These are phyloP conservation scores for Acorus gramineus DNA, from an alignment of 106 monocot genomes.

Conservation along the genomic window DNA sequence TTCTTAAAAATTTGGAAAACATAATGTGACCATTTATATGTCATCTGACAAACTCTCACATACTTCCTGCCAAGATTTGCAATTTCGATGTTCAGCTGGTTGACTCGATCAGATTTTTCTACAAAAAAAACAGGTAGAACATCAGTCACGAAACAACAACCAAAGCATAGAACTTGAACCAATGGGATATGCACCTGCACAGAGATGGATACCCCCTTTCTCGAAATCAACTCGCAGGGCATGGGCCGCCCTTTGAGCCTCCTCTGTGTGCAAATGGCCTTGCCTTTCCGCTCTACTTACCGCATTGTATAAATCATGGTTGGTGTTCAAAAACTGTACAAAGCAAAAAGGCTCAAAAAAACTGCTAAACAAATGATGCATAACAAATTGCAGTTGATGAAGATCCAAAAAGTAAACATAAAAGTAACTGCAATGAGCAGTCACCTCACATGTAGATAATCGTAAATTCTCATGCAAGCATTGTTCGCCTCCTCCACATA, in stretches of 20 bases:
- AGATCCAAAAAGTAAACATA: not conserved
- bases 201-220: slow-evolving; percentile 91
- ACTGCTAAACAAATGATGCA: too few species aligned
- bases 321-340: slow-evolving; percentile 77
- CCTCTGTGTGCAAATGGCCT: slow-evolving; percentile 39
- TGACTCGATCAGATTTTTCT: slow-evolving; percentile 75
- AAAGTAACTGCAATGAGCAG: not conserved
- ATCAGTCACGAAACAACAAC: not conserved
- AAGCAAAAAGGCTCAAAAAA: not conserved
- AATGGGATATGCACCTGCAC: slow-evolving; percentile 27
- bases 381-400: too few species aligned
- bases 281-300: slow-evolving; percentile 44
- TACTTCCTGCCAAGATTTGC: slow-evolving; percentile 75
- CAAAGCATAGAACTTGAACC: not conserved
- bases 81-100: slow-evolving; percentile 68
- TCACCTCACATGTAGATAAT: slow-evolving; percentile 78
- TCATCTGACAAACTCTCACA: slow-evolving; percentile 9
- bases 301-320: slow-evolving; percentile 59
- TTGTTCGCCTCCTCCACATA: slow-evolving; percentile 76
- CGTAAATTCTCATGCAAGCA: slow-evolving; percentile 75
- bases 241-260: slow-evolving; percentile 67
- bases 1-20: too few species aligned
- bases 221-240: slow-evolving; percentile 80
- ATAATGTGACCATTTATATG: too few species aligned
- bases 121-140: slow-evolving; percentile 9